These are phyloP conservation scores for Sclerotinia borealis DNA, from an alignment of 2,329 filamentous ascomycete species.

Conservation along the genomic window DNA sequence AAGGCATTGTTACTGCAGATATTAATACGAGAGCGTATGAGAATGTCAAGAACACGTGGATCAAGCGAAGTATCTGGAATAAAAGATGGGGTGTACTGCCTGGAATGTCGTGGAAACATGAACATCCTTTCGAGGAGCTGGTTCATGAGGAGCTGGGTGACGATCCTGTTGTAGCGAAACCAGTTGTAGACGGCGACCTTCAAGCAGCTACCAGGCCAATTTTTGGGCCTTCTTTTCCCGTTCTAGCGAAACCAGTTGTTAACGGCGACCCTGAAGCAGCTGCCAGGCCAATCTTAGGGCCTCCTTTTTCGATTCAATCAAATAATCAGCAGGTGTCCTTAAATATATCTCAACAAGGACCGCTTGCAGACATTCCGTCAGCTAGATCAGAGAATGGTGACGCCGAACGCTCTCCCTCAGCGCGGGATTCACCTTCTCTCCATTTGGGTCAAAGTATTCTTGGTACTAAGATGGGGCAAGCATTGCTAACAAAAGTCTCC, in stretches of 20 bases:
- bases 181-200: conserved; percentile 19
- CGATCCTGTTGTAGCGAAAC: conserved; percentile 16
- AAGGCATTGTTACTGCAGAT: conserved; percentile 17
- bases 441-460: conserved; percentile 5
- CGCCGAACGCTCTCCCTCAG: conserved; percentile 7
- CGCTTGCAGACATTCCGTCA: background rate
- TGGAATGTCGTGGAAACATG: conserved; percentile 32
- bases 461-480: conserved; percentile 10
- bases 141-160: background rate
- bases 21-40: conserved; percentile 30
- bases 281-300: conserved; percentile 17
- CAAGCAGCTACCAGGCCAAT: conserved; percentile 14
- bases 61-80: conserved; percentile 29
- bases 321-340: conserved; percentile 13
- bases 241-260: conserved; percentile 18
- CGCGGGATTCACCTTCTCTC: conserved; percentile 1
- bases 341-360: conserved; percentile 11
- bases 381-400: conserved; percentile 9
- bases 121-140: conserved; percentile 22
- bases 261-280: conserved; percentile 19
- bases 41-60: conserved; percentile 30
- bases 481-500: conserved; percentile 14
- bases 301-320: conserved; percentile 13
- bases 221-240: conserved; percentile 15
- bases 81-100: conserved; percentile 29